Conservation (phyloP, 805 yeast species). For the Starmera dryadoides region DNA sequence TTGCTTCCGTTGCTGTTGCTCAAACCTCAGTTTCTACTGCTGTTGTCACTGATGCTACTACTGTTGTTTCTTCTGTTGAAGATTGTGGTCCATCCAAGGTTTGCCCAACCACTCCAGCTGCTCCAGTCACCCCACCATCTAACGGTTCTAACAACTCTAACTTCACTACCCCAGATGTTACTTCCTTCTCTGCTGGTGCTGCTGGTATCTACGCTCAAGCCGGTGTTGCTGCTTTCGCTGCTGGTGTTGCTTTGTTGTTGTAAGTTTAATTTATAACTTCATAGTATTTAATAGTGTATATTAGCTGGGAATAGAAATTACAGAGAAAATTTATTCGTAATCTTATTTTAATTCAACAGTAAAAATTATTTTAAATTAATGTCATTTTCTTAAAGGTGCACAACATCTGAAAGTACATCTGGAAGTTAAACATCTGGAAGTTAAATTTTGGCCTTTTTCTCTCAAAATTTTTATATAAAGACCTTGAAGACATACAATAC, state of each 20-base stretch:
- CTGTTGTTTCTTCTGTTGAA: slow-evolving; percentile 6
- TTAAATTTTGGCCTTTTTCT: too few relatives aligned
- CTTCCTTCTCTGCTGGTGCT: slow-evolving; percentile 23
- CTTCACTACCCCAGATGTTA: slow-evolving; percentile 17
- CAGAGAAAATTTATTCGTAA: too few relatives aligned
- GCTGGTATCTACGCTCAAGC: slow-evolving; percentile 16
- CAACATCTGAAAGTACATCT: too few relatives aligned
- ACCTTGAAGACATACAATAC: too few relatives aligned
- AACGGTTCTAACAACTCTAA: slow-evolving; percentile 10
- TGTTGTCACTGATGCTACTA: slow-evolving; percentile 7
- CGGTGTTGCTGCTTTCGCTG: slow-evolving; percentile 24
- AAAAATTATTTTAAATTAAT: too few relatives aligned
- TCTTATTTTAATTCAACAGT: too few relatives aligned
- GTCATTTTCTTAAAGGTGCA: too few relatives aligned
- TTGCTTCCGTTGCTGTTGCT: slow-evolving; percentile 20
- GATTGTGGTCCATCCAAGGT: slow-evolving; percentile 9
- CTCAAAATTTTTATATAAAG: too few relatives aligned
- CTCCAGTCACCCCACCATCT: slow-evolving; percentile 2
- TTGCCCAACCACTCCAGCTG: slow-evolving; percentile 11
- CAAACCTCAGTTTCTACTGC: slow-evolving; percentile 8
- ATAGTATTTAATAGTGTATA: too few relatives aligned
- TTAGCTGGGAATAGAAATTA: too few relatives aligned
- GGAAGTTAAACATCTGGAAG: too few relatives aligned
- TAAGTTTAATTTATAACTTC: too few relatives aligned
- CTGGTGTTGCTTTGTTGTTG: slow-evolving; percentile 22